Evolutionary conservation across 352 stramenopile genomes (phyloP).

Genomic region (Pseudoperonospora humuli): DNA sequence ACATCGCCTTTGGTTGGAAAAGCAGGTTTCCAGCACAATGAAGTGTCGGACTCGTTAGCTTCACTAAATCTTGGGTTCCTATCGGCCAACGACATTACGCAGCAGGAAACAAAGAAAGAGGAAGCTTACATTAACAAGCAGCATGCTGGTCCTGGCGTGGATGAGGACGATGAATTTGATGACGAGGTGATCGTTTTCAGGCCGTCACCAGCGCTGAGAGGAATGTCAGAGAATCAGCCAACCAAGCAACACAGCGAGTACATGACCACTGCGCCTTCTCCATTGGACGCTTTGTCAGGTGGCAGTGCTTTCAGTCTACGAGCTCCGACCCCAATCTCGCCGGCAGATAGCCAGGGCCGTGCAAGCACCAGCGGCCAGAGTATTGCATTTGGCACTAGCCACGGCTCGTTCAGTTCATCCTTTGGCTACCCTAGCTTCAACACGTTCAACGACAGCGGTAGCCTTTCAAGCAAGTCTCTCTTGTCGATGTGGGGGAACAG

Average conservation of each 20-base stretch:
- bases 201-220: conserved; percentile 36
- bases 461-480: conserved; percentile 34
- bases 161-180: conserved; percentile 72
- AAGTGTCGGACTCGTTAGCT: conserved; percentile 7
- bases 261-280: conserved; percentile 6
- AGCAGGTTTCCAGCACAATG: conserved; percentile 12
- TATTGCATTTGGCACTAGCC: conserved; percentile 28
- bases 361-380: conserved; percentile 12
- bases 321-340: conserved; percentile 21
- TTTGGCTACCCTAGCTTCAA: conserved; percentile 60
- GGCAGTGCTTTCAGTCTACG: conserved; percentile 25
- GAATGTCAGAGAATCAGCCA: conserved; percentile 18
- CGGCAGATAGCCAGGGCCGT: conserved; percentile 9
- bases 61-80: conserved; percentile 30
- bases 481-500: conserved; percentile 48
- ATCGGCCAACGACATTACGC: conserved; percentile 9
- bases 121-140: conserved; percentile 3
- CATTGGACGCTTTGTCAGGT: conserved; percentile 21
- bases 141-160: conserved; percentile 7
- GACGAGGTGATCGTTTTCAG: conserved; percentile 84
- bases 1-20: conserved; percentile 16
- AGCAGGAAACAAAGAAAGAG: conserved; percentile 9
- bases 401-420: conserved; percentile 33
- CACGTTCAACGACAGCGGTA: conserved; percentile 41
- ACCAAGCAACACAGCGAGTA: conserved; percentile 12